Evolutionary conservation across 2,329 filamentous ascomycete species (phyloP).

Genomic region (Aspergillus sp.): DNA sequence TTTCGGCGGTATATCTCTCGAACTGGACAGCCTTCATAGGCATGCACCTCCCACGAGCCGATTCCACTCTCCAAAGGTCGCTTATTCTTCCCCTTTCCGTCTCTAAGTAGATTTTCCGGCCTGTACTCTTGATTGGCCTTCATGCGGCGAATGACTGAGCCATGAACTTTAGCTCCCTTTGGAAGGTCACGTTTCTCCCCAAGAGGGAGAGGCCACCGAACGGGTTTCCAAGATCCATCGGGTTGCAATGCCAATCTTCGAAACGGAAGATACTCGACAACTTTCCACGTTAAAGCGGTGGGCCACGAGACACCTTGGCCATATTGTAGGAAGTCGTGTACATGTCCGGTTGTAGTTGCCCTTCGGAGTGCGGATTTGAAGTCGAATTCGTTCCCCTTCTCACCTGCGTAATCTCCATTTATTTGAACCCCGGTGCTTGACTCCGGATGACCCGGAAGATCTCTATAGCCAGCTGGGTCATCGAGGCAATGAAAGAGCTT

Average conservation of each 20-base stretch:
- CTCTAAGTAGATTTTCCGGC: conserved; percentile 71
- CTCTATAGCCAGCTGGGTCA: conserved; percentile 28
- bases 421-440: conserved; percentile 47
- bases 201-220: conserved; percentile 71
- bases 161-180: conserved; percentile 64
- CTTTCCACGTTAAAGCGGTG: conserved; percentile 63
- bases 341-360: conserved; percentile 48
- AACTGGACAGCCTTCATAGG: conserved; percentile 61
- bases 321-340: conserved; percentile 69
- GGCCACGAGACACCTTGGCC: conserved; percentile 54
- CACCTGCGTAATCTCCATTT: background rate
- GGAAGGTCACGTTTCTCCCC: conserved; percentile 74
- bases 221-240: conserved; percentile 62
- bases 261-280: conserved; percentile 77
- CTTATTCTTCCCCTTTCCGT: conserved; percentile 61
- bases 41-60: conserved; percentile 66
- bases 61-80: conserved; percentile 62
- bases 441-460: conserved; percentile 23
- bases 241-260: conserved; percentile 69
- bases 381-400: background rate
- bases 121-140: conserved; percentile 61
- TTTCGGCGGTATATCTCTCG: conserved; percentile 59
- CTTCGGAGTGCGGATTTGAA: background rate
- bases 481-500: conserved; percentile 23
- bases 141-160: conserved; percentile 71